Evolutionary conservation across 2,329 filamentous ascomycete species (phyloP).

Genomic region (Corynespora cassiicola): DNA sequence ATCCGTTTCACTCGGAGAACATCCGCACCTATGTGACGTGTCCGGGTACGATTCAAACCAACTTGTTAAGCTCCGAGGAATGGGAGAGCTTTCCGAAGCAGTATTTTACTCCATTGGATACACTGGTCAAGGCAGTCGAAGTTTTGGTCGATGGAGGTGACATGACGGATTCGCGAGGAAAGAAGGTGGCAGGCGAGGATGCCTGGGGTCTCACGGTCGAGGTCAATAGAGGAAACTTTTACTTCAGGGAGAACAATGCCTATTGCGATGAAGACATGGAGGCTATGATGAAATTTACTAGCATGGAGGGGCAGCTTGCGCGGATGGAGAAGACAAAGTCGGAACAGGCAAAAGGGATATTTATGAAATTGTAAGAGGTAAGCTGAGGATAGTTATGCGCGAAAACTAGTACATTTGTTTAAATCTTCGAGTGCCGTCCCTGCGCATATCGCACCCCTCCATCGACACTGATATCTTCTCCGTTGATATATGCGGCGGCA

Average conservation of each 20-base stretch:
- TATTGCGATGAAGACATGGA: constrained; percentile 36
- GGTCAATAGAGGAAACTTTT: constrained; percentile 32
- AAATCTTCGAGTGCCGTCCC: constrained; percentile 36
- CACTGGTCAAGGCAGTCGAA: constrained; percentile 34
- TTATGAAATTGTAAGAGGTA: neutral
- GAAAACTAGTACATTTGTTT: constrained; percentile 4
- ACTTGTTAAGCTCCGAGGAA: constrained; percentile 37
- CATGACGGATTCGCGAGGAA: constrained; percentile 30
- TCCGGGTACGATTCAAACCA: constrained; percentile 46
- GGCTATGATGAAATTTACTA: constrained; percentile 36
- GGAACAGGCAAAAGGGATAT: too few species aligned
- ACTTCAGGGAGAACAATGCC: constrained; percentile 26
- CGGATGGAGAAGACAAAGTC: constrained; percentile 31
- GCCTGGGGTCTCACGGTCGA: constrained; percentile 37
- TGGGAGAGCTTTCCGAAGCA: constrained; percentile 44
- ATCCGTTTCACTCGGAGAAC: constrained; percentile 39
- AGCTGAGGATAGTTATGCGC: neutral
- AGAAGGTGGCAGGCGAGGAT: constrained; percentile 21
- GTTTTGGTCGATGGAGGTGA: constrained; percentile 38
- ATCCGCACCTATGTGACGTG: constrained; percentile 50
- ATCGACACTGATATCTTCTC: constrained; percentile 40
- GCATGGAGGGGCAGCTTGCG: constrained; percentile 33
- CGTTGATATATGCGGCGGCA: constrained; percentile 38
- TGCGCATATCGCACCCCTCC: constrained; percentile 34
- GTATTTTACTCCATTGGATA: constrained; percentile 41